Evolutionary conservation across 2,329 filamentous ascomycete species (phyloP), one percentile per base, ranked within the genome.

Genomic region (Didymella arachidicola): DNA sequence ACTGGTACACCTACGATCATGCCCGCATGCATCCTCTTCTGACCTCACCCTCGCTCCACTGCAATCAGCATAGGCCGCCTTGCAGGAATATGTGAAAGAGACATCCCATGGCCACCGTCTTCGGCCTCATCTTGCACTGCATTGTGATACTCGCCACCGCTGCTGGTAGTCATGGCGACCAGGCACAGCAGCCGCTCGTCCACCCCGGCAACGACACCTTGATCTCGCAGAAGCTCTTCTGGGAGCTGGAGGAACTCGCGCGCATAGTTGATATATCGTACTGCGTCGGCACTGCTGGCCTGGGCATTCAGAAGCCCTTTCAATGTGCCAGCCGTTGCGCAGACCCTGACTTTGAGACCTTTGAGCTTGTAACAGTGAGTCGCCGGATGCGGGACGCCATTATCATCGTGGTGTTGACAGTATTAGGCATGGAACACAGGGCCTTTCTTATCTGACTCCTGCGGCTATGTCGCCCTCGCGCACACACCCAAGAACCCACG

Each of bases 211-310:
- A 71, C 62, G 70, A 69, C 61, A 76, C 70, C 63, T 68, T 74
- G 30, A 74, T 95, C 55, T 88, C 90, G 4, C 71, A 78, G 27
- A 71, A 81, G 25, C 83, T 97, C 61, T 98, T 96, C 78, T 81
- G 85, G 58, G 88, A 91, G 18, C 87, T 99, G 14, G 93, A 97
- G 77, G 91, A 96, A 70, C 82, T 94, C 54, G 87, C 94, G n/a
- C 89, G 93, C 53, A 85, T 98, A 26, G 94, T 97, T 62, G 95
- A 99, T 75, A 95, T 98, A 59, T 83, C 92, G 46, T 98, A 98
- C 79, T 99, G 95, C 77, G 91, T 98, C 58, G 93, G 93, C 61
- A 88, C 85, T 5, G 89, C 90, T 0, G 93, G 93, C 11, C 85
- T 96, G 54, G 95, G 94, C 38, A 88, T 99, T 61, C 83, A 84